phyloP scores from a whole-genome alignment of 2,329 filamentous ascomycete species.

The Aspergillus brunneoviolaceus region DNA sequence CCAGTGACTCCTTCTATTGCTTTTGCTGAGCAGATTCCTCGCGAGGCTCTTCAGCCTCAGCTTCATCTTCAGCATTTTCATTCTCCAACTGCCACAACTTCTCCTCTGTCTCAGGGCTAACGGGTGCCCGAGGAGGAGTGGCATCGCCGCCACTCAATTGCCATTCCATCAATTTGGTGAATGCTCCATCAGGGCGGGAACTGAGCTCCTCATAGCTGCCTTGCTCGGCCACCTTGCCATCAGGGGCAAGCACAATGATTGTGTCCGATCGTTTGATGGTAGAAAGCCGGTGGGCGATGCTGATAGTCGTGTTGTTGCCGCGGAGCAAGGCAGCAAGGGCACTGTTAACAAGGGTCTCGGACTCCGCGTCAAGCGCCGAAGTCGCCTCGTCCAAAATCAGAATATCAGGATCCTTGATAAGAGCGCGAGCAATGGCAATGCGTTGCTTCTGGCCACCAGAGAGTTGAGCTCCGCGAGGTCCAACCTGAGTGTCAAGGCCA shows the following conservation, averaged over 20 bases:
- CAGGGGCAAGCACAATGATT: slow-evolving; percentile 84
- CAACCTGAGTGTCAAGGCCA: slow-evolving; percentile 89
- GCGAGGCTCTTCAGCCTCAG: slow-evolving; percentile 21
- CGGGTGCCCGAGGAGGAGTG: slow-evolving; percentile 24
- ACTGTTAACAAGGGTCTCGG: slow-evolving; percentile 92
- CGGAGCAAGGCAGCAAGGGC: slow-evolving; percentile 77
- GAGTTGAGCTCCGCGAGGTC: slow-evolving; percentile 86
- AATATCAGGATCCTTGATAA: slow-evolving; percentile 95
- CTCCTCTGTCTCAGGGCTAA: slow-evolving; percentile 46
- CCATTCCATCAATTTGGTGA: slow-evolving; percentile 97
- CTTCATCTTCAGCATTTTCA: slow-evolving; percentile 37
- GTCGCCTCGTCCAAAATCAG: slow-evolving; percentile 96
- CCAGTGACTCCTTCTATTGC: not conserved
- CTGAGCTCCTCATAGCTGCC: slow-evolving; percentile 80
- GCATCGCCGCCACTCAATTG: slow-evolving; percentile 84
- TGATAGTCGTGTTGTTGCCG: slow-evolving; percentile 93
- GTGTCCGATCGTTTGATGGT: slow-evolving; percentile 95
- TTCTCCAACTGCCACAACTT: slow-evolving; percentile 52
- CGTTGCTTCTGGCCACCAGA: slow-evolving; percentile 97
- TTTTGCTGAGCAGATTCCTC: slow-evolving; percentile 8
- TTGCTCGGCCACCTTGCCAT: slow-evolving; percentile 87
- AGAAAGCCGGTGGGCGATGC: slow-evolving; percentile 90
- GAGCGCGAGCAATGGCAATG: slow-evolving; percentile 91
- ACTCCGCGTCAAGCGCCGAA: slow-evolving; percentile 92
- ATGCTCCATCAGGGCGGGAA: slow-evolving; percentile 72